Conservation (phyloP, 1,284 basidiomycete species). For the Boletellus sp. region DNA sequence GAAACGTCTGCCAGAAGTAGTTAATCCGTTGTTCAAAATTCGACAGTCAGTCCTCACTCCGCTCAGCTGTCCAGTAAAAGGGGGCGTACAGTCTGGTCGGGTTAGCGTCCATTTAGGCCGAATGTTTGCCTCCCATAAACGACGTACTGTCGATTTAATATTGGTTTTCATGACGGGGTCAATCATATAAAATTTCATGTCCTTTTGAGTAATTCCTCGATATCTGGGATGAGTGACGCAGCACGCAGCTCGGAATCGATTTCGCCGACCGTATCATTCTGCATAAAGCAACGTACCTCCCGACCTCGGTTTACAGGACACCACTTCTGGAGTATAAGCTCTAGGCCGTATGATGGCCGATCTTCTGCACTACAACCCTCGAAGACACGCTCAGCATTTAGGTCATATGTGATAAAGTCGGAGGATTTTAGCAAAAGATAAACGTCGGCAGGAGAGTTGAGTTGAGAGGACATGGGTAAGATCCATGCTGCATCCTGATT, state of each 20-base stretch:
- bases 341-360: constrained; percentile 54
- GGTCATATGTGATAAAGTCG: constrained; percentile 84
- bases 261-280: constrained; percentile 60
- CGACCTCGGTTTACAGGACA: constrained; percentile 80
- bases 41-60: neutral
- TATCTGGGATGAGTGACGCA: constrained; percentile 1
- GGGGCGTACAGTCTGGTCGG: constrained; percentile 64
- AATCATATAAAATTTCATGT: constrained; percentile 83
- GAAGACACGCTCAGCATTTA: constrained; percentile 60
- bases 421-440: constrained; percentile 93
- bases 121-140: constrained; percentile 72
- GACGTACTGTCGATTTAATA: constrained; percentile 52
- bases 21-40: neutral
- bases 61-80: neutral
- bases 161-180: constrained; percentile 51
- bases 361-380: constrained; percentile 46
- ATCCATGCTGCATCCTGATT: constrained; percentile 89
- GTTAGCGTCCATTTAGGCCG: constrained; percentile 51
- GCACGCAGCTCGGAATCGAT: neutral
- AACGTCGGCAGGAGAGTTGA: constrained; percentile 85
- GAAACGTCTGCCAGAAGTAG: constrained; percentile 63
- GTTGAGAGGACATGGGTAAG: constrained; percentile 78
- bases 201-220: constrained; percentile 85
- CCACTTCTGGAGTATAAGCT: constrained; percentile 93
- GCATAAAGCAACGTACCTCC: constrained; percentile 87